These are phyloP conservation scores for Rhizopogon vinicolor DNA, from an alignment of 768 basidiomycete genomes.

Conservation along the genomic window DNA sequence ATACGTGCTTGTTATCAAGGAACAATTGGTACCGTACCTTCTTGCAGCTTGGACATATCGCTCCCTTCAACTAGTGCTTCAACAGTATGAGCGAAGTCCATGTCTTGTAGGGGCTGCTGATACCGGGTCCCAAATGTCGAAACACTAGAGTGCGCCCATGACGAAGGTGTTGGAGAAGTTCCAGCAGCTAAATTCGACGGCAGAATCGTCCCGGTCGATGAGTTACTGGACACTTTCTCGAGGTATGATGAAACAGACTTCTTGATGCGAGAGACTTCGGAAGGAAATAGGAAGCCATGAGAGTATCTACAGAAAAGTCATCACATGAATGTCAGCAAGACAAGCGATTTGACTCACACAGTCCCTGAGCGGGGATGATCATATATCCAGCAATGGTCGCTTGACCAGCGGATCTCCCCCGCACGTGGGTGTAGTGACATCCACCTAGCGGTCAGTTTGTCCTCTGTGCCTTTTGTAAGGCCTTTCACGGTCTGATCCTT, in stretches of 20 bases:
- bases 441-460: constrained; percentile 92
- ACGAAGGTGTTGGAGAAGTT: constrained; percentile 40
- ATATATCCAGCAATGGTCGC: constrained; percentile 96
- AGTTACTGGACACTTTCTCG: constrained; percentile 37
- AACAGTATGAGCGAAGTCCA: constrained; percentile 67
- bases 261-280: constrained; percentile 70
- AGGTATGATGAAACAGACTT: constrained; percentile 49
- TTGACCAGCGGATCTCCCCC: constrained; percentile 78
- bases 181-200: constrained; percentile 15
- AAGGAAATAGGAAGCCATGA: constrained; percentile 94
- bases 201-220: constrained; percentile 25
- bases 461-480: constrained; percentile 79
- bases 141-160: constrained; percentile 81
- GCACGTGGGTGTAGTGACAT: constrained; percentile 82
- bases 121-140: constrained; percentile 81
- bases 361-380: constrained; percentile 94
- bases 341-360: constrained; percentile 50
- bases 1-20: neutral
- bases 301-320: constrained; percentile 58
- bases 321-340: constrained; percentile 2
- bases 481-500: constrained; percentile 63
- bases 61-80: constrained; percentile 95
- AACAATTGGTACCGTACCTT: constrained; percentile 39
- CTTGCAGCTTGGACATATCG: constrained; percentile 66
- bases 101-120: constrained; percentile 56